Evolutionary conservation across 73 alveolate species (phyloP).

Genomic region (Blepharisma japonicum): DNA sequence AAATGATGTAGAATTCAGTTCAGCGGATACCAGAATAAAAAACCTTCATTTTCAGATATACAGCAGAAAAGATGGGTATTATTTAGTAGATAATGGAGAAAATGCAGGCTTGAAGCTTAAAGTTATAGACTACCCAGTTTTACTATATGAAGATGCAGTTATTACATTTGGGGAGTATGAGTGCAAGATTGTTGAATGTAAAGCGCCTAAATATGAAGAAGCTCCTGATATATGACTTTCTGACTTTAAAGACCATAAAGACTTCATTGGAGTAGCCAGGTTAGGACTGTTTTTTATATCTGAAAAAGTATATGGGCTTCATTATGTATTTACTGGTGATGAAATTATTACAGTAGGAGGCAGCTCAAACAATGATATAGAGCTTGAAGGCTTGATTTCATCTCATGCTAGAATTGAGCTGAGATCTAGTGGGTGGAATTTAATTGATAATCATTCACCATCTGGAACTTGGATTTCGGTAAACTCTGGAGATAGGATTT

Average conservation of each 20-base stretch:
- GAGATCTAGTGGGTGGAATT: conserved; percentile 19
- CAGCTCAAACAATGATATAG: neutral
- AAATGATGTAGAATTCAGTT: conserved; percentile 14
- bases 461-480: conserved; percentile 14
- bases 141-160: neutral
- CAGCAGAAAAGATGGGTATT: neutral
- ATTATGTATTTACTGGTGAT: neutral
- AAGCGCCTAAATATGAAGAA: neutral
- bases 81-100: neutral
- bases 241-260: too few relatives aligned
- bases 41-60: conserved; percentile 3
- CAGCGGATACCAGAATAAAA: neutral
- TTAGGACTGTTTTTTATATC: neutral
- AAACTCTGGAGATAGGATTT: conserved; percentile 1
- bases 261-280: neutral
- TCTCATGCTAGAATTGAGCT: neutral
- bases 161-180: conserved; percentile 9
- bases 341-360: conserved; percentile 4
- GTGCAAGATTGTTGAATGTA: neutral
- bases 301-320: neutral
- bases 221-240: neutral
- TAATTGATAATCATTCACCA: conserved; percentile 17
- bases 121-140: neutral
- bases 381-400: neutral
- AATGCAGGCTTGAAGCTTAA: neutral